phyloP scores from a whole-genome alignment of 108 stramenopile genomes.

The Cylindrotheca fusiformis region DNA sequence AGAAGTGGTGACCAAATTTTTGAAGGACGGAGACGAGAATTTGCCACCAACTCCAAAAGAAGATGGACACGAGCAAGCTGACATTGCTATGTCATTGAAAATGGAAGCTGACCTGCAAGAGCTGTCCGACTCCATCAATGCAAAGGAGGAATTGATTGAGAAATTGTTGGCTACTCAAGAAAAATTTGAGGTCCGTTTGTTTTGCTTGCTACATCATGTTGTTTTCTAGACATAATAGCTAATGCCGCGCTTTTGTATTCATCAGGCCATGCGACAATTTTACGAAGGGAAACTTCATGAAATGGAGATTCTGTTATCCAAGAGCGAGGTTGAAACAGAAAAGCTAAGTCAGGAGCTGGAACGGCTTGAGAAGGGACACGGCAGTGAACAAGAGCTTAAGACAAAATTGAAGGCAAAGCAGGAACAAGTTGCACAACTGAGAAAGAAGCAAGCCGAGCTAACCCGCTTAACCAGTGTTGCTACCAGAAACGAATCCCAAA shows the following conservation, averaged over 20 bases:
- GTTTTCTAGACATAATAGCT: neutral
- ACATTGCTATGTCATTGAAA: neutral
- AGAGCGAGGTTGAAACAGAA: slow-evolving; percentile 43
- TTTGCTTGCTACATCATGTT: neutral
- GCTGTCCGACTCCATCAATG: slow-evolving; percentile 41
- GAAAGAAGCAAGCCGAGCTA: slow-evolving; percentile 42
- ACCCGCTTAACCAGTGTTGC: slow-evolving; percentile 42
- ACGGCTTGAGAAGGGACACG: slow-evolving; percentile 22
- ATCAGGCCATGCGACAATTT: slow-evolving; percentile 52
- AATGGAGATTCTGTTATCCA: slow-evolving; percentile 40
- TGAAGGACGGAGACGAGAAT: slow-evolving; percentile 20
- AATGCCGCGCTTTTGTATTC: neutral
- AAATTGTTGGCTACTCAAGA: slow-evolving; percentile 45
- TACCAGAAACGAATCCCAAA: slow-evolving; percentile 48
- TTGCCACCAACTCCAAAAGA: neutral
- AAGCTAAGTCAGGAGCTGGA: slow-evolving; percentile 36
- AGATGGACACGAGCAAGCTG: neutral
- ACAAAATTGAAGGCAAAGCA: slow-evolving; percentile 42
- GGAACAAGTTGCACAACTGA: slow-evolving; percentile 40
- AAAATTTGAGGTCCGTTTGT: slow-evolving; percentile 46
- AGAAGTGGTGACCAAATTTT: slow-evolving; percentile 26
- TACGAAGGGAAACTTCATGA: slow-evolving; percentile 49
- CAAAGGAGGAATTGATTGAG: slow-evolving; percentile 60
- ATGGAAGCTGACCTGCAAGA: slow-evolving; percentile 44
- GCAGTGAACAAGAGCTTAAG: slow-evolving; percentile 20